A percentile compares a stretch with the other conserved stretches of the same genome.
Conservation (phyloP, 768 basidiomycete genomes). For the Tricholoma saponaceum region DNA sequence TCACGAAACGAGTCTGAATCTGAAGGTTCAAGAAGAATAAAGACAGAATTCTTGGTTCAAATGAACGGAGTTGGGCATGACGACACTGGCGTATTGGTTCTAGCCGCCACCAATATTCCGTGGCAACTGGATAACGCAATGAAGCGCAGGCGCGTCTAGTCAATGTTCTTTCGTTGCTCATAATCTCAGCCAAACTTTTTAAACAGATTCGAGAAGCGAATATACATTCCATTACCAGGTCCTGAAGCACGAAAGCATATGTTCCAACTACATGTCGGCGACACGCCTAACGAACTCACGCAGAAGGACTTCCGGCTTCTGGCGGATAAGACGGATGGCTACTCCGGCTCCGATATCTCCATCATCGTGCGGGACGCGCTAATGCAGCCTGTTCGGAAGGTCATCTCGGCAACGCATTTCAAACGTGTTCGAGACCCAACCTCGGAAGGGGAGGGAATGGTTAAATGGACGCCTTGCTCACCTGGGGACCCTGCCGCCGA, state of each 20-base stretch:
- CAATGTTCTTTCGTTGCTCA: neutral
- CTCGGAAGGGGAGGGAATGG: slow-evolving; percentile 18
- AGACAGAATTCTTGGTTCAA: slow-evolving; percentile 96
- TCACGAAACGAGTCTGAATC: slow-evolving; percentile 96
- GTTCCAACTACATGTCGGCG: slow-evolving; percentile 96
- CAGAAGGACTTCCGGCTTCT: slow-evolving; percentile 76
- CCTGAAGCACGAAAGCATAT: slow-evolving; percentile 88
- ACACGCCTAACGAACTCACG: slow-evolving; percentile 82
- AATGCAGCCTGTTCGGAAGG: slow-evolving; percentile 98
- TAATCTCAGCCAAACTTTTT: neutral
- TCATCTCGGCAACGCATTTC: slow-evolving; percentile 94
- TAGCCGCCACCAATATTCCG: slow-evolving; percentile 98
- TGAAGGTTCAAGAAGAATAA: slow-evolving; percentile 94
- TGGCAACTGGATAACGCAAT: slow-evolving; percentile 98
- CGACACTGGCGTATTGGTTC: slow-evolving; percentile 91
- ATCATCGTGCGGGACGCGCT: slow-evolving; percentile 93
- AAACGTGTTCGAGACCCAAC: slow-evolving; percentile 45
- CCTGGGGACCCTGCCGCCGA: slow-evolving; percentile 83
- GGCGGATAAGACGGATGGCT: slow-evolving; percentile 88
- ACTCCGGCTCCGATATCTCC: slow-evolving; percentile 93
- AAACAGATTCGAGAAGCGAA: slow-evolving; percentile 89
- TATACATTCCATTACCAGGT: slow-evolving; percentile 96
- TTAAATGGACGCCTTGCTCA: slow-evolving; percentile 93
- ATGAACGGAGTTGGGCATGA: slow-evolving; percentile 99
- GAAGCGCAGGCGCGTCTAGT: slow-evolving; percentile 71